A percentile compares a stretch with the other conserved stretches of the same genome.
Evolutionary conservation across 1,284 basidiomycete species (phyloP).

Genomic region (Ustilago trichophora): DNA sequence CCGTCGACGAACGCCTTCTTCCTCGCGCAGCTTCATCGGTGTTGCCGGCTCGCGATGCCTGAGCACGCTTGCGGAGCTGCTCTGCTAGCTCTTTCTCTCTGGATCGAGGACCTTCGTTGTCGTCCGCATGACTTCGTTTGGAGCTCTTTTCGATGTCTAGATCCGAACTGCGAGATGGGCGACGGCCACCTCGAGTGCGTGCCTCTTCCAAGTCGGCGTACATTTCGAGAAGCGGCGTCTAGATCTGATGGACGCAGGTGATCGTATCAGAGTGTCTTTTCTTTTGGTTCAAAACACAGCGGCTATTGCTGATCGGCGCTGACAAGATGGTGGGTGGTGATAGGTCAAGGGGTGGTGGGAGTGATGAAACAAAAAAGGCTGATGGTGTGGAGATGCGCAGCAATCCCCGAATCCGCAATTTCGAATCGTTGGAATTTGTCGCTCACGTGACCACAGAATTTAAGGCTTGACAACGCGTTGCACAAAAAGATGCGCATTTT

Average conservation of each 20-base stretch:
- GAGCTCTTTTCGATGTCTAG: slow-evolving; percentile 22
- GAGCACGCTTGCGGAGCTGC: slow-evolving; percentile 56
- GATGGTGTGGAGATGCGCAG: too few species aligned
- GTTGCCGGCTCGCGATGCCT: slow-evolving; percentile 32
- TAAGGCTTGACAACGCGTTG: slow-evolving; percentile 16
- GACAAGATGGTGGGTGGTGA: not conserved
- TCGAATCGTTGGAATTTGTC: too few species aligned
- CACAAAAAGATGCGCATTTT: not conserved
- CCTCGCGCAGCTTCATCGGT: slow-evolving; percentile 11
- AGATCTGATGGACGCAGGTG: too few species aligned
- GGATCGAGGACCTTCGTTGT: slow-evolving; percentile 18
- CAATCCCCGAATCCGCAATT: too few species aligned
- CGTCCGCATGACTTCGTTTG: slow-evolving; percentile 4
- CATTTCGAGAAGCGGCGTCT: slow-evolving; percentile 19
- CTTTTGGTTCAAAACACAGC: too few species aligned
- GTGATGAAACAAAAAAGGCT: slow-evolving; percentile 1
- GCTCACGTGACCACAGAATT: slow-evolving; percentile 18
- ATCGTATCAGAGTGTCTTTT: too few species aligned
- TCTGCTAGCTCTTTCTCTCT: slow-evolving; percentile 62
- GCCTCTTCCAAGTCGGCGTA: slow-evolving; percentile 63
- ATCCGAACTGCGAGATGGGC: slow-evolving; percentile 25
- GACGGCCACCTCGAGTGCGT: slow-evolving; percentile 19
- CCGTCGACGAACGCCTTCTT: slow-evolving; percentile 18
- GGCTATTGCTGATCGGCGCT: not conserved
- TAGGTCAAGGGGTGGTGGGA: not conserved